Percentiles rank a stretch among this genome's conserved stretches.
Conservation (phyloP, 768 basidiomycete species). For the Lactarius trivialis region DNA sequence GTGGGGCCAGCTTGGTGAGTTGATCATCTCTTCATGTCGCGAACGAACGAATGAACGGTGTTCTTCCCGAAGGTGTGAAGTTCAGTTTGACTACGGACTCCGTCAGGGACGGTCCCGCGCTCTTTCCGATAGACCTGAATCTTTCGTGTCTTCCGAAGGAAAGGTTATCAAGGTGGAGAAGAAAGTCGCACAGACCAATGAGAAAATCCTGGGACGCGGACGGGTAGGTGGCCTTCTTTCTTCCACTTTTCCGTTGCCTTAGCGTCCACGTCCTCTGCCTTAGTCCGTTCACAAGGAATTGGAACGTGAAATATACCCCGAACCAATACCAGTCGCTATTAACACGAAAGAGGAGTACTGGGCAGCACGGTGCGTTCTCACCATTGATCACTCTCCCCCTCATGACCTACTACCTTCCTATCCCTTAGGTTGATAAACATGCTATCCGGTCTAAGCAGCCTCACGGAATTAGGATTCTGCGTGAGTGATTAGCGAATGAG, state of each 20-base stretch:
- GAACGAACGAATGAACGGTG: neutral
- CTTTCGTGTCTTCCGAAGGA: slow-evolving; percentile 52
- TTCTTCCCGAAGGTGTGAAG: slow-evolving; percentile 58
- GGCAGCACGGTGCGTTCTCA: slow-evolving; percentile 55
- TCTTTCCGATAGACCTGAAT: slow-evolving; percentile 43
- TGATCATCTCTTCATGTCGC: neutral
- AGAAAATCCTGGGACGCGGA: slow-evolving; percentile 48
- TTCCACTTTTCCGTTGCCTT: neutral
- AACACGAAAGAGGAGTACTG: slow-evolving; percentile 64
- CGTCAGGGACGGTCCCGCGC: slow-evolving; percentile 49
- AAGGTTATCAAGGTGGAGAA: slow-evolving; percentile 52
- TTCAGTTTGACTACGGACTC: slow-evolving; percentile 72
- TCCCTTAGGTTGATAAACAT: slow-evolving; percentile 61
- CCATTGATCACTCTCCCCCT: neutral
- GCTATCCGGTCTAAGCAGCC: slow-evolving; percentile 52
- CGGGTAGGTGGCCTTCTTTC: slow-evolving; percentile 35
- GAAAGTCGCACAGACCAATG: slow-evolving; percentile 47
- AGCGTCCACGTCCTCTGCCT: neutral
- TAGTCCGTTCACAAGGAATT: slow-evolving; percentile 72
- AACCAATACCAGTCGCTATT: slow-evolving; percentile 46
- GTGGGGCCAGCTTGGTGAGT: slow-evolving; percentile 23
- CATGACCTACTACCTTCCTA: neutral
- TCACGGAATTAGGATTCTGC: slow-evolving; percentile 43
- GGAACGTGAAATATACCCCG: slow-evolving; percentile 62
- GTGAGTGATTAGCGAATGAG: slow-evolving; percentile 32